Base-by-base conservation (phyloP, 2,329 filamentous ascomycete species). In the Clarireedia homoeocarpa region DNA sequence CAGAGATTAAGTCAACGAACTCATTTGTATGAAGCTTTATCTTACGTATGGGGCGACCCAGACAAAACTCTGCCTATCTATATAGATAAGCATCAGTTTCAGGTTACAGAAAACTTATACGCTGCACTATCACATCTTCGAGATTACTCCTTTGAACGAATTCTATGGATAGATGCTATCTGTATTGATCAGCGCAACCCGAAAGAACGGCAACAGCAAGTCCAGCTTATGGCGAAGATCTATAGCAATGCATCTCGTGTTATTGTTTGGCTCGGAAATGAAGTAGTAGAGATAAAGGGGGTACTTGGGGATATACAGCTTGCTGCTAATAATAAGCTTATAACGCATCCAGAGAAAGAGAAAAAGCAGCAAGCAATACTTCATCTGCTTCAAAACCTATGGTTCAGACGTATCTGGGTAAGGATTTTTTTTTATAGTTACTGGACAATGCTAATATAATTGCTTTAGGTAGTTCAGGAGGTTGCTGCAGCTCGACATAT, bases 141-240 rank as follows among this genome's bases (percentile, higher is more conserved):
- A 55, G 30, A 58, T 55, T 17, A 10, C 51, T 44, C 10, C 38
- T 15, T 55, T 39, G 24, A 46, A 26, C 24, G 39, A 52, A 36
- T 51, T 2, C 15, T 51, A 27, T 51, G 36, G 48, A 38, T 51
- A 10, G 52, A 54, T 54, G 34, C 52, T 45, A 36, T 27, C 6
- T 27, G 6, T 27, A 27, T 27, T 6, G 26, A 27, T 6, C 26
- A 27, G 3, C 2, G 6, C 14, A 48, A 52, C 5, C 39, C 26
- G 14, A 12, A 30, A 30, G 57, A 55, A 23, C 17, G 44, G 5
- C 5, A 40, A 45, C 58, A 61, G 42, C 40, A 54, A 34, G 46
- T 61, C 36, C 54, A 56, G 23, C 20, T 59, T 42, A 61, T 62
- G 52, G 51, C 51, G 12, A 55, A 55, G 38, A 61, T 62, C 30